Percentiles rank a stretch among this genome's conserved stretches.
Conservation (phyloP, 257 asterid genomes). For the Fraxinus pennsylvanica region DNA sequence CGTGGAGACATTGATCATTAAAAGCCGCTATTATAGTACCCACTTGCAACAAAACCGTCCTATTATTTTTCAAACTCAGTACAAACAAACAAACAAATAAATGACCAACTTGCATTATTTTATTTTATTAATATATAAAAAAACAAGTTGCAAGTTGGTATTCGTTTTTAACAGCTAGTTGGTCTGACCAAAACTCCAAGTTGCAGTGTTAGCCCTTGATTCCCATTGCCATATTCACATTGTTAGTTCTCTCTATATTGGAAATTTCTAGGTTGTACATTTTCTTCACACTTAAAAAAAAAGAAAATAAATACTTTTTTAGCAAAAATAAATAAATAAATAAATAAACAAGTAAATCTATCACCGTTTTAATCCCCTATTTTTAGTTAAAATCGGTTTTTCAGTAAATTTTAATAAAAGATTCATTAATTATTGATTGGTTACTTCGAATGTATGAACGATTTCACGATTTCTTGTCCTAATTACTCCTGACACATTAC, state of each 20-base stretch:
- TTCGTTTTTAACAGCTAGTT: not conserved
- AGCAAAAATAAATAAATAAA: too few relatives aligned
- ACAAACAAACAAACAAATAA: constrained; percentile 4
- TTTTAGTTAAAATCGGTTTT: too few relatives aligned
- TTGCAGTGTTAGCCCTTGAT: not conserved
- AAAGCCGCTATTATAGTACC: constrained; percentile 12
- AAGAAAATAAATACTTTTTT: too few relatives aligned
- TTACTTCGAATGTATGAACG: too few relatives aligned
- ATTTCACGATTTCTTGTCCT: too few relatives aligned
- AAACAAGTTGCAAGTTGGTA: constrained; percentile 25
- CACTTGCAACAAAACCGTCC: constrained; percentile 36
- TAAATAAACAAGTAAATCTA: too few relatives aligned
- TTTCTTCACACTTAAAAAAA: not conserved
- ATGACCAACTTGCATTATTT: constrained; percentile 27
- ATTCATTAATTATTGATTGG: too few relatives aligned
- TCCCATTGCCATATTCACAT: not conserved
- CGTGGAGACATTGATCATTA: not conserved
- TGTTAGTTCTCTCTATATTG: not conserved
- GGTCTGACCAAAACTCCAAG: not conserved
- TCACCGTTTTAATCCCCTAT: too few relatives aligned
- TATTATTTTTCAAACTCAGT: not conserved
- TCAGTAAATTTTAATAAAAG: too few relatives aligned
- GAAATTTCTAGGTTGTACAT: not conserved
- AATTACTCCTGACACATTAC: too few relatives aligned
- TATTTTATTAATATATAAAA: not conserved